Evolutionary conservation across 2,329 filamentous ascomycete genomes (phyloP).

Genomic region (Curvularia sp.): DNA sequence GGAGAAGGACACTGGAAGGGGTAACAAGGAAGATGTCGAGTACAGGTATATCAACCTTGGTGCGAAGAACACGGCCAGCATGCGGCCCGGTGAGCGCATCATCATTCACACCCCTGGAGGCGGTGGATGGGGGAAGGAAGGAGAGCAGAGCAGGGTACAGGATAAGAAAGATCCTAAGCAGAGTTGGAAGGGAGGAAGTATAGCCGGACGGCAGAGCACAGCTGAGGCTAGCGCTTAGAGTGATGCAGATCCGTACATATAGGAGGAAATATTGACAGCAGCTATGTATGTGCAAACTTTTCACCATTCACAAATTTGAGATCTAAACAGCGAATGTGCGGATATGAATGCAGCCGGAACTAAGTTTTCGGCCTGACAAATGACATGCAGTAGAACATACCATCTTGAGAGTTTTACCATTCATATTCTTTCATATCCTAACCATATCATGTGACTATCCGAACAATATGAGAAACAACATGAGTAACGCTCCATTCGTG

Average conservation of each 20-base stretch:
- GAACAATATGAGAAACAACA: neutral
- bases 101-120: slow-evolving; percentile 80
- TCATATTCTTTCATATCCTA: neutral
- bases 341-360: neutral
- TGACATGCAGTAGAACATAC: neutral
- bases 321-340: neutral
- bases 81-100: slow-evolving; percentile 78
- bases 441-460: neutral
- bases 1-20: slow-evolving; percentile 37
- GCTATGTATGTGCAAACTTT: neutral
- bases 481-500: neutral
- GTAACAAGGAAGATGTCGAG: slow-evolving; percentile 55
- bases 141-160: slow-evolving; percentile 61
- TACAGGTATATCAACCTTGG: slow-evolving; percentile 74
- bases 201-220: slow-evolving; percentile 62
- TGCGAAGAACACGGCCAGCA: slow-evolving; percentile 79
- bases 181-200: slow-evolving; percentile 66
- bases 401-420: neutral
- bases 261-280: neutral
- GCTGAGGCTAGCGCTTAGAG: slow-evolving; percentile 52
- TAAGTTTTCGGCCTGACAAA: neutral
- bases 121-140: slow-evolving; percentile 74
- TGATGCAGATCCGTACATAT: neutral
- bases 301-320: neutral
- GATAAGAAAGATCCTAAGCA: slow-evolving; percentile 64